A percentile compares a stretch with the other conserved stretches of the same genome.
These are phyloP conservation scores for Neospermospora avenae DNA, from an alignment of 2,329 filamentous ascomycete genomes.

Conservation along the genomic window DNA sequence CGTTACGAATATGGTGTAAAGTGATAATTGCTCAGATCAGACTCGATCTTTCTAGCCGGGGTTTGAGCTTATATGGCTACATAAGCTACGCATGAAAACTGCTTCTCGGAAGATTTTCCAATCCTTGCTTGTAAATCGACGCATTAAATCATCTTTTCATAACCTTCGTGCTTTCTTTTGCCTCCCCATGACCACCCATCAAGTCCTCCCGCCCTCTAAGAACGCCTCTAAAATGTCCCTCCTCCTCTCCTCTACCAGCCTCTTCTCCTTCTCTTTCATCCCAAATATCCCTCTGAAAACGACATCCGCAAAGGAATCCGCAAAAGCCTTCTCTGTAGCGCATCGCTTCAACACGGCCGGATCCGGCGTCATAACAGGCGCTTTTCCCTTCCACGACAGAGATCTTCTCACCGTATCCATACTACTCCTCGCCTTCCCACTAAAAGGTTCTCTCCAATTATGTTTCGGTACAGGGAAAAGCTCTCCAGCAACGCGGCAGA, in stretches of 20 bases:
- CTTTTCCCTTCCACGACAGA: slow-evolving; percentile 30
- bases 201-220: slow-evolving; percentile 35
- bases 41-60: too few species aligned
- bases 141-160: not conserved
- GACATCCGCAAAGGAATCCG: slow-evolving; percentile 60
- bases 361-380: slow-evolving; percentile 38
- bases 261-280: slow-evolving; percentile 53
- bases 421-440: slow-evolving; percentile 22
- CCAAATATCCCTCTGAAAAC: slow-evolving; percentile 53
- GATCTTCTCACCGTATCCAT: slow-evolving; percentile 27
- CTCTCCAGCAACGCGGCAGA: slow-evolving; percentile 58
- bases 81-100: too few species aligned
- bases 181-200: not conserved
- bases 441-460: slow-evolving; percentile 16
- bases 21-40: too few species aligned
- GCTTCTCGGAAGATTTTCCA: not conserved
- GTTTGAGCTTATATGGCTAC: too few species aligned
- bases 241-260: slow-evolving; percentile 59
- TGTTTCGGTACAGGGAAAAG: slow-evolving; percentile 41
- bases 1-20: too few species aligned
- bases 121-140: not conserved
- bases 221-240: slow-evolving; percentile 69
- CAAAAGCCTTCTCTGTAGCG: slow-evolving; percentile 58
- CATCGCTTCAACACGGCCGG: slow-evolving; percentile 52
- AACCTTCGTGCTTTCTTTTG: too few species aligned